Conservation (phyloP, 2,329 filamentous ascomycete genomes). For the Colletotrichum orbiculare region DNA sequence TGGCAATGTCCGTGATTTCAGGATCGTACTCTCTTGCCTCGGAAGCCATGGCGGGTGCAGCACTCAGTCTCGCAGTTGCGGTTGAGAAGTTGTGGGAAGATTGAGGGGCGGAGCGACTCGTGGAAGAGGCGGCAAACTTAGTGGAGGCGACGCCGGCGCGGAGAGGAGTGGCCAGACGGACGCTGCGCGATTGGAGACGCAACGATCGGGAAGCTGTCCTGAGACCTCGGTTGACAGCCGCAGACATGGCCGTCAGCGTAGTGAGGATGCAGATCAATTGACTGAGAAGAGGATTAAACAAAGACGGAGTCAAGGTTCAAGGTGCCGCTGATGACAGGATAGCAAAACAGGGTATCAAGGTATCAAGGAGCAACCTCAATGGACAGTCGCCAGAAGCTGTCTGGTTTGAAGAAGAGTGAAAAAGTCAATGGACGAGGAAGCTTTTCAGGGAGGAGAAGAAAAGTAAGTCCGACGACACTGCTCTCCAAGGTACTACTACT, state of each 20-base stretch:
- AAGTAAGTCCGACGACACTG: not conserved
- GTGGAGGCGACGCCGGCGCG: conserved; percentile 49
- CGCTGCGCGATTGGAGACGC: conserved; percentile 56
- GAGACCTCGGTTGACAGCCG: conserved; percentile 62
- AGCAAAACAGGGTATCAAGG: not conserved
- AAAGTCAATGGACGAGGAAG: conserved; percentile 5
- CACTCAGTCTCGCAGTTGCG: conserved; percentile 57
- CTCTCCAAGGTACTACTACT: not conserved
- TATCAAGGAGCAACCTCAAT: conserved; percentile 4
- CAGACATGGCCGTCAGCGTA: conserved; percentile 57
- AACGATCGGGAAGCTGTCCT: conserved; percentile 66
- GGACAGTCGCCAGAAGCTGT: no score
- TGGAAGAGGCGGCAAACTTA: conserved; percentile 44
- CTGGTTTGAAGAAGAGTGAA: not conserved
- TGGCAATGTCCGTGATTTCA: conserved; percentile 94
- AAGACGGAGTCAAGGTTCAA: conserved; percentile 1
- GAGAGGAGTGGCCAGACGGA: conserved; percentile 50
- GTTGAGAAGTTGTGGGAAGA: conserved; percentile 61
- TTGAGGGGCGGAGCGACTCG: conserved; percentile 48
- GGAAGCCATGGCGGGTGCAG: conserved; percentile 59
- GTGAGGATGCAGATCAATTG: conserved; percentile 28
- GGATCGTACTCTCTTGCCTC: conserved; percentile 79
- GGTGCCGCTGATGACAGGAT: not conserved
- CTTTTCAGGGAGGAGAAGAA: conserved; percentile 16
- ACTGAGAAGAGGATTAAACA: conserved; percentile 1